A percentile compares a stretch with the other conserved stretches of the same genome.
phyloP scores from a whole-genome alignment of 768 basidiomycete species.

The Crassisporium funariophilum region DNA sequence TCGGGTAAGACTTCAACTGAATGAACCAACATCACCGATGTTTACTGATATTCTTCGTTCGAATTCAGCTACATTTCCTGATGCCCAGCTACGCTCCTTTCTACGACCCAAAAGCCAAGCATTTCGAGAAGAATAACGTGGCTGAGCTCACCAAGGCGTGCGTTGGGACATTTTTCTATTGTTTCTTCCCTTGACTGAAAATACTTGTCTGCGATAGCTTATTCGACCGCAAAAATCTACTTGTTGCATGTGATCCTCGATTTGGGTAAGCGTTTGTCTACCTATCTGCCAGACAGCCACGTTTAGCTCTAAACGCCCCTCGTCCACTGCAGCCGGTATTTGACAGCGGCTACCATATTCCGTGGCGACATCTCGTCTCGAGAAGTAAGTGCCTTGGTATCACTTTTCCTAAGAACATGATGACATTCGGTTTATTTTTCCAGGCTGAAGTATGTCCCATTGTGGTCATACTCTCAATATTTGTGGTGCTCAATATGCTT shows the following conservation, averaged over 20 bases:
- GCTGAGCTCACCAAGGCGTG: slow-evolving; percentile 77
- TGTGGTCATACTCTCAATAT: slow-evolving; percentile 27
- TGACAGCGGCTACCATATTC: slow-evolving; percentile 88
- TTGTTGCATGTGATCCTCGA: slow-evolving; percentile 83
- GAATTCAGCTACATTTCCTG: slow-evolving; percentile 85
- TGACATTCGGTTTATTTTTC: slow-evolving; percentile 34
- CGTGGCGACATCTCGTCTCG: slow-evolving; percentile 79
- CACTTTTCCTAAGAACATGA: slow-evolving; percentile 25
- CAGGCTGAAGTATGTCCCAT: slow-evolving; percentile 54
- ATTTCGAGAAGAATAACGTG: slow-evolving; percentile 63
- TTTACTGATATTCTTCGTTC: neutral
- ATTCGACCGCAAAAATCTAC: slow-evolving; percentile 77
- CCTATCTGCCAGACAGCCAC: neutral
- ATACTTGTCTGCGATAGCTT: slow-evolving; percentile 44
- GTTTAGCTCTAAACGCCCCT: slow-evolving; percentile 5
- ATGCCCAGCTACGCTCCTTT: slow-evolving; percentile 95
- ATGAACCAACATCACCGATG: too few species aligned
- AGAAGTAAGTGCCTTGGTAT: slow-evolving; percentile 57
- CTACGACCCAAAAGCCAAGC: slow-evolving; percentile 61
- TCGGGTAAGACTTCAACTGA: slow-evolving; percentile 53
- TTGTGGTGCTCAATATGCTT: slow-evolving; percentile 15
- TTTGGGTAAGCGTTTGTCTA: slow-evolving; percentile 55
- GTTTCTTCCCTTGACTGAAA: neutral
- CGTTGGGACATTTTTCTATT: slow-evolving; percentile 20
- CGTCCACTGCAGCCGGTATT: slow-evolving; percentile 59